phyloP scores from a whole-genome alignment of 2,329 filamentous ascomycete genomes.

The Biscogniauxia mediterranea region DNA sequence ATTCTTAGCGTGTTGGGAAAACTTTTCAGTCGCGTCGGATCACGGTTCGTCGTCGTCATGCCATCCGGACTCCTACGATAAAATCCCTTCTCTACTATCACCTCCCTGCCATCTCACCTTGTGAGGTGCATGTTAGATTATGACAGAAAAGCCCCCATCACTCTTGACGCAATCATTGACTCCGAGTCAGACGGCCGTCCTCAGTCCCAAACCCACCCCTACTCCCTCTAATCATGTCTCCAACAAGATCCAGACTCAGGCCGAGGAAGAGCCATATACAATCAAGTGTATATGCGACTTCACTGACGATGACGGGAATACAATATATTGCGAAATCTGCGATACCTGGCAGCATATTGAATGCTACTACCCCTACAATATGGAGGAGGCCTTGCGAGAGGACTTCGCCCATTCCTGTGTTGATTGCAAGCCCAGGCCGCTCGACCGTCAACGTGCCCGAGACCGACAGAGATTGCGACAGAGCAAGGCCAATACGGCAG shows the following conservation, averaged over 20 bases:
- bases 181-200: conserved; percentile 49
- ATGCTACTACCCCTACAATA: conserved; percentile 83
- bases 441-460: conserved; percentile 73
- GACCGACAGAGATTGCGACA: conserved; percentile 67
- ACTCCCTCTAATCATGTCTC: conserved; percentile 40
- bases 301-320: conserved; percentile 93
- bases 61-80: conserved; percentile 53
- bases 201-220: conserved; percentile 39
- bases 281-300: conserved; percentile 98
- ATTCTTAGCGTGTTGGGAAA: conserved; percentile 10
- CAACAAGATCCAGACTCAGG: conserved; percentile 49
- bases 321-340: conserved; percentile 93
- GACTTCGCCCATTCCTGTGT: conserved; percentile 81
- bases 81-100: conserved; percentile 31
- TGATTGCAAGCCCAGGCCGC: conserved; percentile 76
- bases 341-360: conserved; percentile 98
- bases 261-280: conserved; percentile 81
- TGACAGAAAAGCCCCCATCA: conserved; percentile 58
- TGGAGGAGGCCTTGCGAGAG: conserved; percentile 67
- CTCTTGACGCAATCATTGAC: conserved; percentile 55
- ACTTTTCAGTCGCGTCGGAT: conserved; percentile 36
- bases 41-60: conserved; percentile 60
- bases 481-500: conserved; percentile 39
- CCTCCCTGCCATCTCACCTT: conserved; percentile 32
- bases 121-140: conserved; percentile 54